Evolutionary conservation across 768 basidiomycete species (phyloP), one percentile per base, ranked within the genome.

Genomic region (Leucocoprinus leucothites): DNA sequence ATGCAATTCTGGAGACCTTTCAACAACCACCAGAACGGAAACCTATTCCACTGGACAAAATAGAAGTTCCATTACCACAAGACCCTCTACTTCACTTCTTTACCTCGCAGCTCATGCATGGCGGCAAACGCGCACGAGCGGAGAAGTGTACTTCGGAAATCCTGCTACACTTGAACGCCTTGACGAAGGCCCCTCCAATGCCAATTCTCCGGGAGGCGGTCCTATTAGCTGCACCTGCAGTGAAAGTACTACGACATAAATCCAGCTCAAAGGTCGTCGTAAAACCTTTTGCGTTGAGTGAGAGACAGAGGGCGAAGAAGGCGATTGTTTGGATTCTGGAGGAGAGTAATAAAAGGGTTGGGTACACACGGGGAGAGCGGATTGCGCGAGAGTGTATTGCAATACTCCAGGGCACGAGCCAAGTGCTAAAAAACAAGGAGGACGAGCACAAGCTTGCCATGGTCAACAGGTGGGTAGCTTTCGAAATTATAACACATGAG

Each of bases 201-300:
- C 90, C 90, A 16, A 81, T 96, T 59, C 72, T 97, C 3, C 84
- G 85, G 36, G 69, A 85, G 63, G 94, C 94, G 0, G 71, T 97
- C 48, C 64, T 79, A 21, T 64, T 77, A 2, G 85, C 83, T 1
- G 78, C 90, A 3, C 95, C 95, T 1, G 82, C 85, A 1, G 83
- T 95, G 24, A 78, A 84, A 22, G 74, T 74, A 4, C 64, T 82
- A 57, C 81, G 78, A 25, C 78, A 83, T 60, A 82, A 82, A 51
- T 75, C 75, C 45, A 81, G 84, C 16, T 81, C 84, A 6, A 94
- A 94, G 70, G 77, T 72, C n/a, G 67, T 85, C 9, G 69, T 76
- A 42, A 81, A 77, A 38, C 94, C 94, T 0, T 71, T 82, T 11
- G 84, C 91, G 1, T 74, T 97, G 54, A 85, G 77, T 50, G 92